Conservation (phyloP, 306 rosid species). For the Notholithocarpus densiflorus region DNA sequence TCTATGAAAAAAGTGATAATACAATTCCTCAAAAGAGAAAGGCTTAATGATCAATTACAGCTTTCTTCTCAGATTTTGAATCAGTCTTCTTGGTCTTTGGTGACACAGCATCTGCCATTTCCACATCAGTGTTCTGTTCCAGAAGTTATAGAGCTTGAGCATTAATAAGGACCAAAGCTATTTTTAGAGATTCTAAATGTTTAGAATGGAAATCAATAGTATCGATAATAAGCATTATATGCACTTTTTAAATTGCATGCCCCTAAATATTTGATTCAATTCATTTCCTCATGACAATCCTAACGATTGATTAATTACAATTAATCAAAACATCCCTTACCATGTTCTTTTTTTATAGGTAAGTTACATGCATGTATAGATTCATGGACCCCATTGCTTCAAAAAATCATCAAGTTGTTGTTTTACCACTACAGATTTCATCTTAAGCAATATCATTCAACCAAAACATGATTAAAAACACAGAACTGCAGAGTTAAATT, state of each 20-base stretch:
- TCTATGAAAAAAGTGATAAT: neutral
- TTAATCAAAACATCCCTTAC: too few relatives aligned
- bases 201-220: too few relatives aligned
- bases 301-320: too few relatives aligned
- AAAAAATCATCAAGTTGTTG: too few relatives aligned
- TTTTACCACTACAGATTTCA: neutral
- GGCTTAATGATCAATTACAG: constrained; percentile 25
- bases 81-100: constrained; percentile 11
- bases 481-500: neutral
- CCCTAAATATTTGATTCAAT: too few relatives aligned
- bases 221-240: too few relatives aligned
- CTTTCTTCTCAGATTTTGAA: constrained; percentile 31
- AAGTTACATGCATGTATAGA: too few relatives aligned
- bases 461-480: neutral
- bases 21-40: neutral
- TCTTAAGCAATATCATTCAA: neutral
- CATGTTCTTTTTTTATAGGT: too few relatives aligned
- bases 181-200: too few relatives aligned
- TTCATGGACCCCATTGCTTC: too few relatives aligned
- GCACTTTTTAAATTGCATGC: too few relatives aligned
- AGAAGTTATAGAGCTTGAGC: neutral
- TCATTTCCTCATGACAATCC: too few relatives aligned
- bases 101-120: constrained; percentile 65
- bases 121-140: constrained; percentile 52
- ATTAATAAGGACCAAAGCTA: neutral